Conservation (phyloP, 83 land plant genomes). For the Thuja plicata region DNA sequence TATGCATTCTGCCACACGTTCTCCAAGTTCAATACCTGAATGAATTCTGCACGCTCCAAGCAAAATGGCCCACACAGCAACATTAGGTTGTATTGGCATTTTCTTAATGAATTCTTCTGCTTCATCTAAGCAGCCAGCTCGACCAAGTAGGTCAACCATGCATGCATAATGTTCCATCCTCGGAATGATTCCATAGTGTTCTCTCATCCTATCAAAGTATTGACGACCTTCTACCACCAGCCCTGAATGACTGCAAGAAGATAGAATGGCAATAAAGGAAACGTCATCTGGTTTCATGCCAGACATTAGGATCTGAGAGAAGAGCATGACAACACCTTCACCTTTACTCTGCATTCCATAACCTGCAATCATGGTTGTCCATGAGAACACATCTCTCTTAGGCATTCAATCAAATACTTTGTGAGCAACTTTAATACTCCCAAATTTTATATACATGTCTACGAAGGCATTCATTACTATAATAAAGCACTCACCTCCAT, state of each 20-base stretch:
- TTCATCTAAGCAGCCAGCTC: conserved; percentile 42
- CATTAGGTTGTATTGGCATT: too few species aligned
- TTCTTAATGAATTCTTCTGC: conserved; percentile 29
- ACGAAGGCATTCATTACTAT: conserved; percentile 35
- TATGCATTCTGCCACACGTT: conserved; percentile 27
- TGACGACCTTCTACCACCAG: conserved; percentile 26
- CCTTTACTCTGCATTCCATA: conserved; percentile 28
- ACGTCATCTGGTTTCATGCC: conserved; percentile 37
- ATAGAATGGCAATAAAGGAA: conserved; percentile 34
- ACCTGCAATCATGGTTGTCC: conserved; percentile 45
- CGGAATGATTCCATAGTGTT: conserved; percentile 33
- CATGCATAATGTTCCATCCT: conserved; percentile 54
- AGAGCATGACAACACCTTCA: conserved; percentile 32
- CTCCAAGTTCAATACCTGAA: conserved; percentile 28
- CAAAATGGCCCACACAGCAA: conserved; percentile 45
- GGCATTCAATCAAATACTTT: conserved; percentile 40
- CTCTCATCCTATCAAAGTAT: conserved; percentile 31
- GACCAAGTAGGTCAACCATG: conserved; percentile 48
- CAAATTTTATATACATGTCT: conserved; percentile 31
- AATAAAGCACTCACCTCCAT: conserved; percentile 22
- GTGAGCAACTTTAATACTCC: conserved; percentile 28
- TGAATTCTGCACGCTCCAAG: conserved; percentile 38
- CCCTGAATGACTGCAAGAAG: too few species aligned
- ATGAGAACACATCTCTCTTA: conserved; percentile 46
- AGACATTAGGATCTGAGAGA: conserved; percentile 36